Evolutionary conservation across 768 basidiomycete genomes (phyloP).

Genomic region (Naematelia encephala): DNA sequence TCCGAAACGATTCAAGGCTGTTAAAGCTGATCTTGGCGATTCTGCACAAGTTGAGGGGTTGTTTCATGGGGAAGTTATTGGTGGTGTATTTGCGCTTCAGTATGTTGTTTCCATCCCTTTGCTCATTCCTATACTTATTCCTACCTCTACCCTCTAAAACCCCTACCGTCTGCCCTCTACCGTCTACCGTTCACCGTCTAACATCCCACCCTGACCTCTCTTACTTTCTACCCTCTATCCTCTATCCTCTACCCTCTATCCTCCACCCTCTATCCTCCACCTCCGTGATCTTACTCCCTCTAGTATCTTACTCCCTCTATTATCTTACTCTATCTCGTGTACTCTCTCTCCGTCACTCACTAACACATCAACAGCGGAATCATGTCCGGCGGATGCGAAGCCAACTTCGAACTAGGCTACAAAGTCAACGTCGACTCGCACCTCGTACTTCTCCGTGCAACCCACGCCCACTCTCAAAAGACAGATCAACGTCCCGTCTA

Average conservation of each 20-base stretch:
- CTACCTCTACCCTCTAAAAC: not conserved
- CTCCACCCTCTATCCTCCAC: not conserved
- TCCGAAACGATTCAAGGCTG: constrained; percentile 14
- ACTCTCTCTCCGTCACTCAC: not conserved
- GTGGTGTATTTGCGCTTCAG: constrained; percentile 40
- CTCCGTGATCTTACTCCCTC: not conserved
- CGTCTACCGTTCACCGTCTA: not conserved
- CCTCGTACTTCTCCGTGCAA: constrained; percentile 39
- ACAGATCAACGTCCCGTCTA: constrained; percentile 39
- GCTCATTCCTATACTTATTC: not conserved
- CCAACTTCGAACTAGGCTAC: constrained; percentile 60
- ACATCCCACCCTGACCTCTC: not conserved
- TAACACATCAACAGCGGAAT: constrained; percentile 53
- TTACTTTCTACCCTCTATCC: not conserved
- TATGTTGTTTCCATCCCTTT: constrained; percentile 9
- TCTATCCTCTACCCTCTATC: not conserved
- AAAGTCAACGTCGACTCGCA: constrained; percentile 51
- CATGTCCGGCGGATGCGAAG: constrained; percentile 64
- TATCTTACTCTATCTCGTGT: not conserved
- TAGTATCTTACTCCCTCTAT: not conserved
- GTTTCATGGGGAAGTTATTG: constrained; percentile 40
- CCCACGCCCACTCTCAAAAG: constrained; percentile 28
- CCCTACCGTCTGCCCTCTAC: not conserved
- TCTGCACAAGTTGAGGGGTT: constrained; percentile 15
- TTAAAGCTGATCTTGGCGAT: constrained; percentile 42